A percentile compares a stretch with the other conserved stretches of the same genome.
Evolutionary conservation across 768 basidiomycete species (phyloP).

Genomic region (Boletus subcaerulescens): DNA sequence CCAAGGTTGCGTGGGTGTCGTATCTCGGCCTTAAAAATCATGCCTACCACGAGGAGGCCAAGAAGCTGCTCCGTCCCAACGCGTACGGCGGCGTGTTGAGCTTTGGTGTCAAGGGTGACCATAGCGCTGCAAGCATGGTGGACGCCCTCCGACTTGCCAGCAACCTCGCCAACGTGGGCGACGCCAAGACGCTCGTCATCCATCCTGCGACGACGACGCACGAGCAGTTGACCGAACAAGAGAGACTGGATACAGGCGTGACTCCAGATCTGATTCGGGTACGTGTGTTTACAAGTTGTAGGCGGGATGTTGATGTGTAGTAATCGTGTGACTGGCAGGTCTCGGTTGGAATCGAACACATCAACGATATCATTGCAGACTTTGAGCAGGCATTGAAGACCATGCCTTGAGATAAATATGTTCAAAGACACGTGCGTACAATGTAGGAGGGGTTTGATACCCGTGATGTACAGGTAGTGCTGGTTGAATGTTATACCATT

Average conservation of each 20-base stretch:
- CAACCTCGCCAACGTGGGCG: conserved; percentile 70
- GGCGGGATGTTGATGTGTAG: not conserved
- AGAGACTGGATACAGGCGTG: conserved; percentile 49
- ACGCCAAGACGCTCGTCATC: conserved; percentile 61
- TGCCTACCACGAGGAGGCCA: conserved; percentile 55
- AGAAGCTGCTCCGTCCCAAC: conserved; percentile 47
- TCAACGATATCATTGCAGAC: conserved; percentile 46
- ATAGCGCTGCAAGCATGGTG: conserved; percentile 55
- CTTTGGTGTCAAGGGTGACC: conserved; percentile 70
- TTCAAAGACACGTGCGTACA: too few relatives aligned
- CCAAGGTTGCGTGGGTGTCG: conserved; percentile 70
- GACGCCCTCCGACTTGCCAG: conserved; percentile 73
- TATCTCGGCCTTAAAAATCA: conserved; percentile 72
- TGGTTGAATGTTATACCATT: too few relatives aligned
- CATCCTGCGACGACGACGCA: conserved; percentile 60
- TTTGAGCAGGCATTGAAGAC: conserved; percentile 39
- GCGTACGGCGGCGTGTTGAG: conserved; percentile 71
- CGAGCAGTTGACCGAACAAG: conserved; percentile 48
- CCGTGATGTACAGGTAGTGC: too few relatives aligned
- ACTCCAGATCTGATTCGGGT: conserved; percentile 57
- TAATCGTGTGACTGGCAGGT: conserved; percentile 27
- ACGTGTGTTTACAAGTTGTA: conserved; percentile 10
- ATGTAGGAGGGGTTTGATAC: too few relatives aligned
- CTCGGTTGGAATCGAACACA: conserved; percentile 44
- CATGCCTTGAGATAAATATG: conserved; percentile 7